Evolutionary conservation across 768 basidiomycete species (phyloP).

Genomic region (Mrakia frigida): DNA sequence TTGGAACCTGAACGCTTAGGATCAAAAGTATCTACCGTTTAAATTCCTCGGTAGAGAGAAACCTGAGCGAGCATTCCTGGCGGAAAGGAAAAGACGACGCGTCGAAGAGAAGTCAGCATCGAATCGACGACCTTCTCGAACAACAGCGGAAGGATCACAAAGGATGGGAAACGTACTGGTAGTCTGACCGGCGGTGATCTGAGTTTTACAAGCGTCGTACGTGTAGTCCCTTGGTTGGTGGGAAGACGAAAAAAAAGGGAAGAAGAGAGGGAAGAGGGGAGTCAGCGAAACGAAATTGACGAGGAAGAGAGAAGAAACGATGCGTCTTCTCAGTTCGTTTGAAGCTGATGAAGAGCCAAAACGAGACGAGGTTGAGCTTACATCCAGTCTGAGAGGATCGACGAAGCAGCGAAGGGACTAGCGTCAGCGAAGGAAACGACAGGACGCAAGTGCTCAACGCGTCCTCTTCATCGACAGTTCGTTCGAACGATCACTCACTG

Average conservation of each 20-base stretch:
- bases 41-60: constrained; percentile 12
- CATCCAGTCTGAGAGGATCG: neutral
- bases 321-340: no score
- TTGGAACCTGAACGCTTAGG: neutral
- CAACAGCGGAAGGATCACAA: no score
- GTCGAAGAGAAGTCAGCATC: neutral
- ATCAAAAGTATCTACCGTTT: neutral
- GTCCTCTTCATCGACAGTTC: no score
- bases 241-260: neutral
- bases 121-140: no score
- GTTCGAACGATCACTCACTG: neutral
- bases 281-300: neutral
- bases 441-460: no score
- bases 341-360: no score
- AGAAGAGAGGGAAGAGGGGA: neutral
- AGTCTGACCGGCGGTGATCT: constrained; percentile 35
- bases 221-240: constrained; percentile 34
- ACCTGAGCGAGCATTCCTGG: neutral
- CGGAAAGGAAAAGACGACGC: neutral
- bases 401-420: neutral
- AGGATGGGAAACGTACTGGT: neutral
- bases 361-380: neutral
- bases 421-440: neutral
- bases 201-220: constrained; percentile 34
- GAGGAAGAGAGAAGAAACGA: no score